Percentiles rank a stretch among this genome's conserved stretches.
phyloP scores from a whole-genome alignment of 75 land plant genomes.

The Cupressus sempervirens region DNA sequence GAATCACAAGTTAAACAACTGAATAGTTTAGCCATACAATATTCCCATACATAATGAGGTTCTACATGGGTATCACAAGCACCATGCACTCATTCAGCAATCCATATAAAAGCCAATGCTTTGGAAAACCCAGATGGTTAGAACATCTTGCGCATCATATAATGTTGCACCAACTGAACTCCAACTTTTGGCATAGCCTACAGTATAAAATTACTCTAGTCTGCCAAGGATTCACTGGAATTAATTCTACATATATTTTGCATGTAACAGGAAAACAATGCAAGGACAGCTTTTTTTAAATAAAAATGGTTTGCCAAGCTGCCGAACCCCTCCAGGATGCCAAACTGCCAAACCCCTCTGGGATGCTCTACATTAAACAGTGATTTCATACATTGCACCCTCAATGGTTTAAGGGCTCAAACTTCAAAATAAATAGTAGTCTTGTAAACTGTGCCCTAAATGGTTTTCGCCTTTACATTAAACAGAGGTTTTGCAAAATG shows the following conservation, averaged over 20 bases:
- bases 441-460: too few species aligned
- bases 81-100: neutral
- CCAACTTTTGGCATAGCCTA: neutral
- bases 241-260: neutral
- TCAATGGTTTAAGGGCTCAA: too few species aligned
- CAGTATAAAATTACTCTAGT: neutral
- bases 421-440: too few species aligned
- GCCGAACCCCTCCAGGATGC: too few species aligned
- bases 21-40: neutral
- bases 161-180: neutral
- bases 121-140: neutral
- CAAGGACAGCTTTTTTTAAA: too few species aligned
- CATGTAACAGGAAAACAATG: neutral
- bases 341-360: too few species aligned
- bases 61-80: neutral
- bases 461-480: too few species aligned
- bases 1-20: neutral
- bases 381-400: too few species aligned
- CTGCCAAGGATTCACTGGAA: neutral
- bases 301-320: too few species aligned
- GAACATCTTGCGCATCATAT: neutral
- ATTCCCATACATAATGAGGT: neutral
- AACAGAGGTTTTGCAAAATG: too few species aligned
- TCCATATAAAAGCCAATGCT: neutral
- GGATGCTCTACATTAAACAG: too few species aligned